Evolutionary conservation across 768 basidiomycete genomes (phyloP), one percentile per base, ranked within the genome.

Genomic region (Pisolithus marmoratus): DNA sequence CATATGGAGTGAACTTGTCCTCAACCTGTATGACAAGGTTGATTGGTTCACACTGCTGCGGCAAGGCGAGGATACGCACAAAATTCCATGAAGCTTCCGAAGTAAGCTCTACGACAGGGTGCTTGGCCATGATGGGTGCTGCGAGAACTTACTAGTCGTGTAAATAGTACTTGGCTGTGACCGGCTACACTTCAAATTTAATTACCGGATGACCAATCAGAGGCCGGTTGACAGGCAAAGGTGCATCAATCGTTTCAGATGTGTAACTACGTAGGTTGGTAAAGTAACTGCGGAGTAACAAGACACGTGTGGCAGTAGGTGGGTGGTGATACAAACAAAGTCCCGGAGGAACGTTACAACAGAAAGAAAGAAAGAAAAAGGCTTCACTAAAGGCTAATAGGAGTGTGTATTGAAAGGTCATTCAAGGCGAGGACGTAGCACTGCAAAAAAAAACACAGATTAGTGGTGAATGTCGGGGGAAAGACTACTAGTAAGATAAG

Each of bases 1-100:
- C 96, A 60, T 79, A 89, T 7, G 85, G 81, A 6, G 92, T 90
- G 78, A 98, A 90, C 73, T 91, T 94, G 78, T 90, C 86, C 73
- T 95, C 89, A 53, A 94, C 72, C 90, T 92, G 43, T 26, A 9
- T 5, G 8, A 4, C 48, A 22, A 14, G 29, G 52, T 2, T 37
- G 51, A 61, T 19, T 61, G 54, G 22, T 24, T 46, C 42, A 19
- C 23, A 45, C 24, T 38, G 14, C 22, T 17, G 15, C 43, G 3
- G 11, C 14, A 38, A 29, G 19, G 40, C 36, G 38, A 42, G 22
- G 9, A 50, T 37, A 71, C 78, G 27, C 55, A 92, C 91, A 77
- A 94, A 79, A 43, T 87, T 84, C 91, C 91, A 94, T 58, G 90
- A 88, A 29, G 88, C 82, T 60, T 86, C 78, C 1, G 90, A 91